Evolutionary conservation across 2,329 filamentous ascomycete species (phyloP), one percentile per base, ranked within the genome.

Genomic region (Paecilomyces dactylethromorphus): DNA sequence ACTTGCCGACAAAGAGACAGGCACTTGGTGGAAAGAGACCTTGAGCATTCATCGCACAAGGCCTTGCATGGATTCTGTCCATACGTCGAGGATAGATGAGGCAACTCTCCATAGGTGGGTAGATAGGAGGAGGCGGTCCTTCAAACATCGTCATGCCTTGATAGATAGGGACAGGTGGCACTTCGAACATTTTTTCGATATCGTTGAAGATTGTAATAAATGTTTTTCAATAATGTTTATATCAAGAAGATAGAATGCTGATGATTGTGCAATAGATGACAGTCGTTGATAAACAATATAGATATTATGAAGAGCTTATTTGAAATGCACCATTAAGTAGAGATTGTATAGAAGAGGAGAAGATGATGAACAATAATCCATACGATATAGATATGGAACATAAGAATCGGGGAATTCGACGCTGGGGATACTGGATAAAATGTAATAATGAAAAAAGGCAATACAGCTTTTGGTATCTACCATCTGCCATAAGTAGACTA

Each of bases 1-100:
- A 75, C 74, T 76, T 76, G 53, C 73, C 74, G 45, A 75, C 69
- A 59, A 76, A 76, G 52, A 76, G 63, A 56, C 71, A 71, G 26
- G 73, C 73, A 50, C 68, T 66, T 6, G 74, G 72, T 35, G 71
- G 63, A 49, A 73, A 73, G 18, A 75, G 58, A 29, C 73, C 73
- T 58, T 75, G 72, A 11, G 73, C 72, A 59, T 73, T 75, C 39
- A 65, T 65, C 3, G 67, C 64, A n/a, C 60, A 67, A 29, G 68
- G 66, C 24, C 63, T 57, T 54, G 71, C 67, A 4, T 54, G 53
- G 39, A 69, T 29, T 52, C 72, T 67, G 29, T 75, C 71, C 24
- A 58, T 53, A 52, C 71, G 69, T 15, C 52, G 57, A 29, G 62
- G 62, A 54, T 61, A 60, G 15, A 45, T 45, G 15, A 45, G 5